Evolutionary conservation across 2,329 filamentous ascomycete genomes (phyloP).

Genomic region (Pestalotiopsis sp.): DNA sequence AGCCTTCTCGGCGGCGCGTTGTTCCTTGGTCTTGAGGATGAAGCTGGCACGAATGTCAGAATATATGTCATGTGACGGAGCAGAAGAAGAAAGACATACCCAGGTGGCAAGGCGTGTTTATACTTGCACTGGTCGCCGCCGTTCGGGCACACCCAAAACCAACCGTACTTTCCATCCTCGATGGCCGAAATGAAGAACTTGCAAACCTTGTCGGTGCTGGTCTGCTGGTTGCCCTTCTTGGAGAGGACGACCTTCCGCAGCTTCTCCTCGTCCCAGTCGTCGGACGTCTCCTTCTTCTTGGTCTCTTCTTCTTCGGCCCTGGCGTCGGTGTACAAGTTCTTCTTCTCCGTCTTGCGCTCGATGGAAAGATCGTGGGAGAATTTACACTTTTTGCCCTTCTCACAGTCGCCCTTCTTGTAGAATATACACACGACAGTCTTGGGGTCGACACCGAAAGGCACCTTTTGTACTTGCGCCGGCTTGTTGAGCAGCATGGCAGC

Average conservation of each 20-base stretch:
- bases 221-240: slow-evolving; percentile 96
- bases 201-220: slow-evolving; percentile 97
- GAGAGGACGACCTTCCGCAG: slow-evolving; percentile 86
- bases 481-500: slow-evolving; percentile 82
- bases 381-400: slow-evolving; percentile 98
- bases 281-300: slow-evolving; percentile 91
- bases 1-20: slow-evolving; percentile 92
- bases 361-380: slow-evolving; percentile 90
- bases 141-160: slow-evolving; percentile 99
- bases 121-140: slow-evolving; percentile 99
- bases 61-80: neutral
- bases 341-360: slow-evolving; percentile 92
- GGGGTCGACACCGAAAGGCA: slow-evolving; percentile 95
- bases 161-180: slow-evolving; percentile 97
- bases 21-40: slow-evolving; percentile 96
- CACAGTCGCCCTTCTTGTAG: slow-evolving; percentile 95
- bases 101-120: slow-evolving; percentile 90
- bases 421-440: slow-evolving; percentile 98
- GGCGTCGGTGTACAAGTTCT: slow-evolving; percentile 84
- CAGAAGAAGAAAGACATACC: slow-evolving; percentile 60
- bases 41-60: slow-evolving; percentile 60
- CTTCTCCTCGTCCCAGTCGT: slow-evolving; percentile 98
- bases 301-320: slow-evolving; percentile 73
- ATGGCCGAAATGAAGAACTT: slow-evolving; percentile 98
- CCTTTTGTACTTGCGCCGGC: slow-evolving; percentile 94